These are phyloP conservation scores for Hypoxylon perforatum DNA, from an alignment of 495 filamentous ascomycete species.

Conservation along the genomic window DNA sequence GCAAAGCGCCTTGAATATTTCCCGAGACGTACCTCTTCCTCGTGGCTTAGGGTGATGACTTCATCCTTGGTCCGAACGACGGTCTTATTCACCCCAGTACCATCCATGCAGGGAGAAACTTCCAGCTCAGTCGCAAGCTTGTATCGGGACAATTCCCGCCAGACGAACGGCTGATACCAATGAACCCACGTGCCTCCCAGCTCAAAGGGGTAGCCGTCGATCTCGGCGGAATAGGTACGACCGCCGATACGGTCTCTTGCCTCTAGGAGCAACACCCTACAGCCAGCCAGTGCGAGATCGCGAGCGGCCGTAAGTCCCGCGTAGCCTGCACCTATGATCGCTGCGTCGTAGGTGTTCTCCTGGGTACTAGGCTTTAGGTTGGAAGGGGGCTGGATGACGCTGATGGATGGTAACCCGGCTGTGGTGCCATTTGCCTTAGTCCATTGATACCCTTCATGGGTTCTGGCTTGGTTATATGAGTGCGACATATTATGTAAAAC, in stretches of 20 bases:
- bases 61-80: not conserved
- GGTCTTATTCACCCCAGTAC: not conserved
- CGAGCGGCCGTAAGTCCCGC: slow-evolving; percentile 43
- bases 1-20: too few relatives aligned
- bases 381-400: too few relatives aligned
- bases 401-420: too few relatives aligned
- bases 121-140: slow-evolving; percentile 33
- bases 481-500: too few relatives aligned
- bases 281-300: slow-evolving; percentile 33
- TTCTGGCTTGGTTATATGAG: too few relatives aligned
- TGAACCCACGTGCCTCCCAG: slow-evolving; percentile 52
- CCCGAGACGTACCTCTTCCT: too few relatives aligned
- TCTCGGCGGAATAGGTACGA: slow-evolving; percentile 41
- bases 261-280: slow-evolving; percentile 45
- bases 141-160: slow-evolving; percentile 40
- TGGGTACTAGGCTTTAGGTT: too few relatives aligned
- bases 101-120: slow-evolving; percentile 11
- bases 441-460: too few relatives aligned
- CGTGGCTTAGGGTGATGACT: not conserved
- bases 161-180: slow-evolving; percentile 42
- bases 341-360: slow-evolving; percentile 24
- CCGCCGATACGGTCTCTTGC: slow-evolving; percentile 52
- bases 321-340: slow-evolving; percentile 17
- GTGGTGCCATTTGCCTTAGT: too few relatives aligned
- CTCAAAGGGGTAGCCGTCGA: slow-evolving; percentile 41